These are phyloP conservation scores for Crucibulum laeve DNA, from an alignment of 768 basidiomycete species.

Conservation along the genomic window DNA sequence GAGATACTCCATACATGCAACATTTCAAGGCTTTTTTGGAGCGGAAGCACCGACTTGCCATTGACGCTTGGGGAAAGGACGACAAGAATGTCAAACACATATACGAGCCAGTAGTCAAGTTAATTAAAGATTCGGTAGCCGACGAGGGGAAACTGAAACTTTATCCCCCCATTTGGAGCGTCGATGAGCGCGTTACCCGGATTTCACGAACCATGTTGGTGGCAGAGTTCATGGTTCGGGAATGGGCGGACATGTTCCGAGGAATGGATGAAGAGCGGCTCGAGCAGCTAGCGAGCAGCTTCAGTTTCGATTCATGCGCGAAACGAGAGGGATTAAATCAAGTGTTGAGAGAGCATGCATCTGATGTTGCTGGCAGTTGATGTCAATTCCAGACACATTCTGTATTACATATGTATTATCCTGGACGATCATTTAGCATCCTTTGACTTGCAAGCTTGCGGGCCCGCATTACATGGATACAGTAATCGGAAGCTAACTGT, in stretches of 20 bases:
- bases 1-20: constrained; percentile 65
- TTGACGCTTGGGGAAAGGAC: constrained; percentile 78
- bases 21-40: constrained; percentile 63
- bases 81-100: constrained; percentile 49
- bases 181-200: constrained; percentile 54
- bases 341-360: constrained; percentile 39
- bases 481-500: too few relatives aligned
- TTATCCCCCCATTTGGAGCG: constrained; percentile 63
- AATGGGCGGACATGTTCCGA: constrained; percentile 68
- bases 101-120: constrained; percentile 64
- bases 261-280: constrained; percentile 56
- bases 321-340: constrained; percentile 65
- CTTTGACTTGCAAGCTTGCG: too few relatives aligned
- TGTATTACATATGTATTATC: too few relatives aligned
- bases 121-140: constrained; percentile 50
- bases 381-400: neutral
- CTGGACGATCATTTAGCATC: too few relatives aligned
- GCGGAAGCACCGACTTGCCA: constrained; percentile 72
- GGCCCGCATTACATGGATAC: too few relatives aligned
- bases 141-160: constrained; percentile 41
- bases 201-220: constrained; percentile 67
- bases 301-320: constrained; percentile 66
- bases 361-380: constrained; percentile 10
- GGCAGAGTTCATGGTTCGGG: constrained; percentile 65
- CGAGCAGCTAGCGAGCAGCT: constrained; percentile 70